Conservation (phyloP, 495 filamentous ascomycete genomes). For the Aspergillus bridgeri region DNA sequence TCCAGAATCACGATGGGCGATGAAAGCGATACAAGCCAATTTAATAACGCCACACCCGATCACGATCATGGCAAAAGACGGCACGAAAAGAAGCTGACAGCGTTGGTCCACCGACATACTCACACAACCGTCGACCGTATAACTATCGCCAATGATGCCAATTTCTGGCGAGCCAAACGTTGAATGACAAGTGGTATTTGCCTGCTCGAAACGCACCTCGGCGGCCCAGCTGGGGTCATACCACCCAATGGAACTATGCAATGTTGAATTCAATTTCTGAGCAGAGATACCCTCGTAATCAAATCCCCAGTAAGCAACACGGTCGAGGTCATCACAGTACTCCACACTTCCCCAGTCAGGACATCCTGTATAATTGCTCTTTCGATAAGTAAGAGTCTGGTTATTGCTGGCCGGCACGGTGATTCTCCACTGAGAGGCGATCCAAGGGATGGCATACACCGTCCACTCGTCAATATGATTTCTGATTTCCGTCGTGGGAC, state of each 20-base stretch:
- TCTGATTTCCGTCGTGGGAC: background rate
- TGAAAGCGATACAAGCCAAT: slow-evolving; percentile 1
- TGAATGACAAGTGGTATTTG: background rate
- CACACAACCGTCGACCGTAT: slow-evolving; percentile 4
- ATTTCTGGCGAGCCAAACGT: background rate
- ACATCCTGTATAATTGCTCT: background rate
- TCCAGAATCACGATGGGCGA: background rate
- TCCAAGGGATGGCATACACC: background rate
- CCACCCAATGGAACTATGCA: background rate
- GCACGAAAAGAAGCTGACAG: slow-evolving; percentile 11
- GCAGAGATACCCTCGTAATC: background rate
- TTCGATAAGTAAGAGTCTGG: background rate
- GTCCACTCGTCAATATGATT: background rate
- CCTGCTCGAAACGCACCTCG: background rate
- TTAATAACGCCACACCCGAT: slow-evolving; percentile 17
- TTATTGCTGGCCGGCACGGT: background rate
- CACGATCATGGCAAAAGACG: slow-evolving; percentile 4
- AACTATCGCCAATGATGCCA: background rate
- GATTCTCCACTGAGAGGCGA: background rate
- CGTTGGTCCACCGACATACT: background rate
- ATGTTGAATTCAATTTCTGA: background rate
- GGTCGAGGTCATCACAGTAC: background rate
- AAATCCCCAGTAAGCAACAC: background rate
- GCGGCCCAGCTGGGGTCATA: background rate
- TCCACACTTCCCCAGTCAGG: background rate